phyloP scores from a whole-genome alignment of 2,329 filamentous ascomycete species.

The Nannizzia gypsea region DNA sequence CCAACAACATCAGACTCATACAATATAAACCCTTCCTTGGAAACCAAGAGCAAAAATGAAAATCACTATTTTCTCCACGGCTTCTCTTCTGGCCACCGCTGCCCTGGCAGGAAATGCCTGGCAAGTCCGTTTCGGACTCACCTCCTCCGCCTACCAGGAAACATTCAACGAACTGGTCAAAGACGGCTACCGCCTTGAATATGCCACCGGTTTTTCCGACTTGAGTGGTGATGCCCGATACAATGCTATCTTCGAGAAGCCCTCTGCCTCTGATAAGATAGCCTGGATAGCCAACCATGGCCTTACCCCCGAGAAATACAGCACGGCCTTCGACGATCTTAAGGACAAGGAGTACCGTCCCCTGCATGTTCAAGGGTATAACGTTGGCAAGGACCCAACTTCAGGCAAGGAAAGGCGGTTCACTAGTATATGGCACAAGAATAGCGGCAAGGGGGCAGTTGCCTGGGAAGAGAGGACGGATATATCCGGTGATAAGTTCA shows the following conservation, averaged over 20 bases:
- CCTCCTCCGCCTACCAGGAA: constrained; percentile 7
- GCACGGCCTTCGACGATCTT: constrained; percentile 7
- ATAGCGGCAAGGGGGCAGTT: background rate
- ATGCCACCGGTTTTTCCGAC: constrained; percentile 9
- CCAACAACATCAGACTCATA: background rate
- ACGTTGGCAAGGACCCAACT: background rate
- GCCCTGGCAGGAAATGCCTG: constrained; percentile 2
- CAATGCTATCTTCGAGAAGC: constrained; percentile 10
- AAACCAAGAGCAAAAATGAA: background rate
- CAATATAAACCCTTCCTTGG: background rate
- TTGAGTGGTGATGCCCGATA: constrained; percentile 5
- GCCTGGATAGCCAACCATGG: constrained; percentile 9
- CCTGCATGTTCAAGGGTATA: background rate
- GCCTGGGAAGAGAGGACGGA: background rate
- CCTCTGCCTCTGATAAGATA: background rate
- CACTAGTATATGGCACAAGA: constrained; percentile 10
- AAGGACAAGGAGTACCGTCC: constrained; percentile 6
- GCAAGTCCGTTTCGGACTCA: constrained; percentile 8
- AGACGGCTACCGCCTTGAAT: constrained; percentile 7
- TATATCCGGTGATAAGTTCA: background rate
- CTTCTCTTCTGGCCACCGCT: background rate
- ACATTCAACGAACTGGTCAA: constrained; percentile 6
- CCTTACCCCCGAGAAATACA: constrained; percentile 5
- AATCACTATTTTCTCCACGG: background rate
- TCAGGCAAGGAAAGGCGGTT: constrained; percentile 1